A percentile compares a stretch with the other conserved stretches of the same genome.
Conservation (phyloP, 805 yeast genomes). For the Saturnispora serradocipensis region DNA sequence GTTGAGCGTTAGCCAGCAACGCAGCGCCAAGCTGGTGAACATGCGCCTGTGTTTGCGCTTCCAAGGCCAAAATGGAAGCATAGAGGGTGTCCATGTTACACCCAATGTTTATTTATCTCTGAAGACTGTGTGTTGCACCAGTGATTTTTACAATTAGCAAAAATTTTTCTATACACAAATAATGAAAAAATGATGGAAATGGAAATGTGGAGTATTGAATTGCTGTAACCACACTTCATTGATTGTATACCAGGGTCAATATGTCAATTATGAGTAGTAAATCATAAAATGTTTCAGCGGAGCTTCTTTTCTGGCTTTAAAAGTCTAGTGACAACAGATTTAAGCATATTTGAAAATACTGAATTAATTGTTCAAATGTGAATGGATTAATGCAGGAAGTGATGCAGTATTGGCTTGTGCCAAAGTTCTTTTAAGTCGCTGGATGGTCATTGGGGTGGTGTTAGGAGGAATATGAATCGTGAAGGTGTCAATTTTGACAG, state of each 20-base stretch:
- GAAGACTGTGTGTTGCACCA: neutral
- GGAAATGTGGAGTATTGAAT: neutral
- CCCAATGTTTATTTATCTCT: neutral
- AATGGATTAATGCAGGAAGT: conserved; percentile 5
- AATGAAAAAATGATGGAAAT: neutral
- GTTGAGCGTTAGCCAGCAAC: conserved; percentile 1
- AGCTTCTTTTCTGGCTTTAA: neutral
- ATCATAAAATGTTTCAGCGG: neutral
- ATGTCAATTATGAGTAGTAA: no score
- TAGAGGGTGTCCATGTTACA: neutral
- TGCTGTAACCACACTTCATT: neutral
- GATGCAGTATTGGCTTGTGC: neutral
- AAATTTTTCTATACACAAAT: neutral
- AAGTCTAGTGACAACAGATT: neutral
- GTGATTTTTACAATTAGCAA: neutral
- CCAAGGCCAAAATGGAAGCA: neutral
- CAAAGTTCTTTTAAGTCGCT: conserved; percentile 1
- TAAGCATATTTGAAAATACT: neutral
- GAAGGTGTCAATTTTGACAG: neutral
- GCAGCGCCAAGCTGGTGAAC: conserved; percentile 1
- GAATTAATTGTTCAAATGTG: neutral
- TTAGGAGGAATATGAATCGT: conserved; percentile 1
- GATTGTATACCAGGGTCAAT: neutral
- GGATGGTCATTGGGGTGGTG: conserved; percentile 1
- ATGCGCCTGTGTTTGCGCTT: conserved; percentile 1